Evolutionary conservation across 208 protist species (phyloP), one percentile per base, ranked within the genome.

Genomic region (Leishmania lainsoni): DNA sequence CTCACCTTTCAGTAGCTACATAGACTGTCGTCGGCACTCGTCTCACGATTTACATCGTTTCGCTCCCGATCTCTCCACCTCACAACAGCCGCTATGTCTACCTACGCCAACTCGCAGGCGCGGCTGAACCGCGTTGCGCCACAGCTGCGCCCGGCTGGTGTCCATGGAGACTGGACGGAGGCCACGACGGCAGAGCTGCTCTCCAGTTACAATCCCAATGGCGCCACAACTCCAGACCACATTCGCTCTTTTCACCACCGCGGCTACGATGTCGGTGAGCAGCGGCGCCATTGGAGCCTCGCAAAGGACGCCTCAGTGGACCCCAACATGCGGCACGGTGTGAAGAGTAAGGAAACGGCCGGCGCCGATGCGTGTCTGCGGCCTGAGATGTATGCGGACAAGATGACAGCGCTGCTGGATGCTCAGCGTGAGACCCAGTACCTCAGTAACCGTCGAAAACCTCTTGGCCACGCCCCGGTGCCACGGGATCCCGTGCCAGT

Each of bases 381-480:
- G 51, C 91, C 94, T 1, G 86, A 78, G 58, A 48, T 90, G 65
- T 84, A 91, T 81, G 89, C 84, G 5, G 85, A 94, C 85, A 86
- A 84, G 54, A 91, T 95, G 89, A 90, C 84, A 3, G 81, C 84
- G 22, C 81, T 95, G 66, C 83, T 94, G n/a, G 92, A 91, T 56
- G 92, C 93, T 59, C 87, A 94, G 83, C 87, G 87, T 32, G 92
- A 96, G 88, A 84, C 82, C 73, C 81, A 76, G 75, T 96, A 93
- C 85, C 61, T 81, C 58, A 91, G 85, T 63, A 63, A 87, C 81
- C 76, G 81, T 12, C 86, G 80, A 42, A 78, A 81, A 10, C 94
- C 94, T 1, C 91, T 97, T 61, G 94, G 94, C 14, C 92, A 81
- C 75, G 84, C 80, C 2, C 91, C 90, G 2, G 75, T 74, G 26